Percentiles rank a stretch among this genome's conserved stretches.
Evolutionary conservation across 441 rosid species (phyloP).

Genomic region (Isatis lusitanica): DNA sequence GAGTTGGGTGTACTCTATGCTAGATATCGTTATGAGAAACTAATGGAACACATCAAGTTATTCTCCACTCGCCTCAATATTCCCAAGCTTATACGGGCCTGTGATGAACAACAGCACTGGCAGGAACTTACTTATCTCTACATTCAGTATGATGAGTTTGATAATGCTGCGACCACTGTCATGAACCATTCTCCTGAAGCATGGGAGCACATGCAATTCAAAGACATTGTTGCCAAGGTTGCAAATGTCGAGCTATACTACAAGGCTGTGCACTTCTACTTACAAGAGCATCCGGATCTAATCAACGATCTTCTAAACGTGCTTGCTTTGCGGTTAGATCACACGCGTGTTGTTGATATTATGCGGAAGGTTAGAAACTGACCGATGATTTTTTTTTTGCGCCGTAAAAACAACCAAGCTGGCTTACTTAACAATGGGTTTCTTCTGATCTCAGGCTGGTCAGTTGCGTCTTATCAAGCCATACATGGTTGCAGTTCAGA

Average conservation of each 20-base stretch:
- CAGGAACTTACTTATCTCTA: constrained; percentile 91
- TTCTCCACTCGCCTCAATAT: constrained; percentile 97
- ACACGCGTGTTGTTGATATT: constrained; percentile 95
- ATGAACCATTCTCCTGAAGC: constrained; percentile 99
- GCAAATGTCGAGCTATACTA: constrained; percentile 96
- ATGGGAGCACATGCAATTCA: constrained; percentile 99
- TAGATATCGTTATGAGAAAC: constrained; percentile 95
- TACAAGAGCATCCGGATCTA: constrained; percentile 97
- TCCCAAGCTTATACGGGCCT: constrained; percentile 96
- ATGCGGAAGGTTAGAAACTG: constrained; percentile 78
- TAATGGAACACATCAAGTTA: constrained; percentile 98
- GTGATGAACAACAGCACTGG: constrained; percentile 99
- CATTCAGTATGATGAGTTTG: constrained; percentile 92
- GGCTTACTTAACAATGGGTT: constrained; percentile 1
- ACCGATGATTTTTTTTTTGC: neutral
- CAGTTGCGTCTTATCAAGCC: constrained; percentile 96
- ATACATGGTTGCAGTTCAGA: constrained; percentile 94
- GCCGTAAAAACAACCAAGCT: neutral
- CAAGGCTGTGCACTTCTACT: constrained; percentile 97
- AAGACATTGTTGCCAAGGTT: constrained; percentile 92
- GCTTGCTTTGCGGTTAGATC: constrained; percentile 92
- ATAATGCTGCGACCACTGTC: constrained; percentile 96
- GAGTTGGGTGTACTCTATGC: constrained; percentile 99
- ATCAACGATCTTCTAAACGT: constrained; percentile 94
- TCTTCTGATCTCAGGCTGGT: constrained; percentile 70